Conservation (phyloP, 345 rosid genomes). For the Conringia planisiliqua region DNA sequence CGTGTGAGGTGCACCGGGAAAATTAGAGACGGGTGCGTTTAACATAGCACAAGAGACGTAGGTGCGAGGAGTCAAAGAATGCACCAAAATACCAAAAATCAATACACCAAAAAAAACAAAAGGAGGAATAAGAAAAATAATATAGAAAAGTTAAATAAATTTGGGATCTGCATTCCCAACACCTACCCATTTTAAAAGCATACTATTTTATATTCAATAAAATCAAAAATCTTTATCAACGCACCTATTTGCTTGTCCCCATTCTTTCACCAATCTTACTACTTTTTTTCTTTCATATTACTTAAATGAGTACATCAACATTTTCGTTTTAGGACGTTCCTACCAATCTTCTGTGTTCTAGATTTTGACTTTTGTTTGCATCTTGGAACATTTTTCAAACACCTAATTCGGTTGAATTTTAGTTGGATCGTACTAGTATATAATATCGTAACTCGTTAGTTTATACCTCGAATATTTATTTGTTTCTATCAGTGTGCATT, state of each 20-base stretch:
- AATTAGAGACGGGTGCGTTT: constrained; percentile 34
- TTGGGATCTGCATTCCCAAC: constrained; percentile 25
- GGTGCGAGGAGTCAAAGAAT: constrained; percentile 23
- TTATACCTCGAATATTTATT: not conserved
- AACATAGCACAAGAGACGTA: constrained; percentile 41
- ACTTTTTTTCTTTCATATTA: not conserved
- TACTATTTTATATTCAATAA: constrained; percentile 10
- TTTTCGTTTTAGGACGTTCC: not conserved
- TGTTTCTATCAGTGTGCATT: not conserved
- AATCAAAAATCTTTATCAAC: constrained; percentile 29
- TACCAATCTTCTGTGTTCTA: constrained; percentile 2
- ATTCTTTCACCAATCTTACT: constrained; percentile 8
- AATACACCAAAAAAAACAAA: not conserved
- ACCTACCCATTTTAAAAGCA: constrained; percentile 35
- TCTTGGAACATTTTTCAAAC: not conserved
- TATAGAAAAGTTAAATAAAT: not conserved
- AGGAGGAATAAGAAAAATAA: not conserved
- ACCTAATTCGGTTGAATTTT: not conserved
- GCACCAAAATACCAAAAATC: constrained; percentile 3
- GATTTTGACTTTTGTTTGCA: constrained; percentile 18
- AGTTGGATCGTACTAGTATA: not conserved
- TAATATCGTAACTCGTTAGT: not conserved
- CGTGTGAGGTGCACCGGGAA: constrained; percentile 1
- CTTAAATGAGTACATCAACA: constrained; percentile 7
- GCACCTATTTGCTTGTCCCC: constrained; percentile 42